Percentiles rank a stretch among this genome's conserved stretches.
Conservation (phyloP, 306 rosid genomes). For the Quillaja saponaria region DNA sequence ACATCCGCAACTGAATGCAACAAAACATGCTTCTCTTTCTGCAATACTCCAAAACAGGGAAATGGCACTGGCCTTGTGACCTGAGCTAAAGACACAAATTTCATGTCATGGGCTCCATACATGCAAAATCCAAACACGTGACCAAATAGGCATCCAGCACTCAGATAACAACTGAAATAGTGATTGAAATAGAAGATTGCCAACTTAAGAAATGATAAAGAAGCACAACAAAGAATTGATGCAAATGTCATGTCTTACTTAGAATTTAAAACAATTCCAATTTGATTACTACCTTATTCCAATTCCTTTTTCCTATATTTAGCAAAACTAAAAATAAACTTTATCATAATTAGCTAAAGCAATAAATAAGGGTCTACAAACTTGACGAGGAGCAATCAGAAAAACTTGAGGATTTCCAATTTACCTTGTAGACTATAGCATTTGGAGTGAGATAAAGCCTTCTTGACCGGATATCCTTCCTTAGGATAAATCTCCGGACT, state of each 20-base stretch:
- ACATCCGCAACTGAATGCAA: constrained; percentile 80
- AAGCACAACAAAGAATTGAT: background rate
- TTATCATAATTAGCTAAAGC: too few species aligned
- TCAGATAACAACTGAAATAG: too few species aligned
- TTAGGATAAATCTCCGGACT: constrained; percentile 60
- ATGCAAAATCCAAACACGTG: background rate
- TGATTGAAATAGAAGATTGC: too few species aligned
- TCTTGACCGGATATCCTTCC: constrained; percentile 70
- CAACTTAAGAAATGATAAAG: background rate
- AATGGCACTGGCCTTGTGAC: constrained; percentile 80
- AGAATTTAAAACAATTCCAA: background rate
- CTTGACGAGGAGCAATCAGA: too few species aligned
- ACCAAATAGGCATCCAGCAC: background rate
- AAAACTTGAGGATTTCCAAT: background rate
- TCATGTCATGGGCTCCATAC: constrained; percentile 17
- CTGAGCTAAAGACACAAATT: constrained; percentile 49
- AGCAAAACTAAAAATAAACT: too few species aligned
- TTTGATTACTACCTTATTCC: background rate
- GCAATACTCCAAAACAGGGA: constrained; percentile 83
- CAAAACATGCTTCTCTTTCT: constrained; percentile 91
- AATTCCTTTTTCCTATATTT: too few species aligned
- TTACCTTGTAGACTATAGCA: constrained; percentile 77
- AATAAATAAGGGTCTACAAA: too few species aligned
- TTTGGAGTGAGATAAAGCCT: constrained; percentile 75
- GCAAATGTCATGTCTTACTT: background rate